Percentiles rank a stretch among this genome's conserved stretches.
Conservation (phyloP, 2,329 filamentous ascomycete genomes). For the Cladophialophora yegresii region DNA sequence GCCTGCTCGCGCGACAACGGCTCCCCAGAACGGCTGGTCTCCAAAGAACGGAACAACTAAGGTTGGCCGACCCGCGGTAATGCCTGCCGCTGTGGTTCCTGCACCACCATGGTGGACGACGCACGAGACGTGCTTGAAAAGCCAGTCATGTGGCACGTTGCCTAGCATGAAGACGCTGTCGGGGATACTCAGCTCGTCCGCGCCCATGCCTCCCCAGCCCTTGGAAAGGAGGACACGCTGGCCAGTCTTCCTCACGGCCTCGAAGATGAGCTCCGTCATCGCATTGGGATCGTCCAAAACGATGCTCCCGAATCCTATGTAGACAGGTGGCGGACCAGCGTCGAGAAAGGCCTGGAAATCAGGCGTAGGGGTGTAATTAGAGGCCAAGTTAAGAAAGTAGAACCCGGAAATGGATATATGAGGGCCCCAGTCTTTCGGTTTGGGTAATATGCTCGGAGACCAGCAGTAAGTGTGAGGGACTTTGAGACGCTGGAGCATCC, state of each 20-base stretch:
- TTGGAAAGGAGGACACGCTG: slow-evolving; percentile 78
- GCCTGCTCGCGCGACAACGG: slow-evolving; percentile 70
- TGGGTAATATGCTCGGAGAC: slow-evolving; percentile 75
- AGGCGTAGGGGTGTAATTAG: slow-evolving; percentile 64
- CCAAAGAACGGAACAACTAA: slow-evolving; percentile 85
- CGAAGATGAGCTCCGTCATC: slow-evolving; percentile 70
- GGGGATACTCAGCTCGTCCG: slow-evolving; percentile 66
- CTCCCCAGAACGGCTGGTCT: slow-evolving; percentile 79
- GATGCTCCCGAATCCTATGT: slow-evolving; percentile 80
- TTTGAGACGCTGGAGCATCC: slow-evolving; percentile 70
- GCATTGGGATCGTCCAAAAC: slow-evolving; percentile 73
- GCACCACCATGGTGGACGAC: slow-evolving; percentile 87
- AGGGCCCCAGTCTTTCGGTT: slow-evolving; percentile 72
- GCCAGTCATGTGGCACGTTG: slow-evolving; percentile 84
- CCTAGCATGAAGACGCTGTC: slow-evolving; percentile 79
- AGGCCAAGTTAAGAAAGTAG: slow-evolving; percentile 69
- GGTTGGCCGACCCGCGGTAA: slow-evolving; percentile 76
- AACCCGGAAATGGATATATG: slow-evolving; percentile 75
- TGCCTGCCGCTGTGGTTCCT: slow-evolving; percentile 83
- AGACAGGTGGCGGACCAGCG: slow-evolving; percentile 70
- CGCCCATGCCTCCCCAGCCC: slow-evolving; percentile 82
- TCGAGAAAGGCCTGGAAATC: slow-evolving; percentile 67
- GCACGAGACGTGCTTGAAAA: slow-evolving; percentile 76
- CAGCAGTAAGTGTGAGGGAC: slow-evolving; percentile 90
- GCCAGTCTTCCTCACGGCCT: slow-evolving; percentile 65